Conservation (phyloP, 768 basidiomycete species). For the Serendipita indica region DNA sequence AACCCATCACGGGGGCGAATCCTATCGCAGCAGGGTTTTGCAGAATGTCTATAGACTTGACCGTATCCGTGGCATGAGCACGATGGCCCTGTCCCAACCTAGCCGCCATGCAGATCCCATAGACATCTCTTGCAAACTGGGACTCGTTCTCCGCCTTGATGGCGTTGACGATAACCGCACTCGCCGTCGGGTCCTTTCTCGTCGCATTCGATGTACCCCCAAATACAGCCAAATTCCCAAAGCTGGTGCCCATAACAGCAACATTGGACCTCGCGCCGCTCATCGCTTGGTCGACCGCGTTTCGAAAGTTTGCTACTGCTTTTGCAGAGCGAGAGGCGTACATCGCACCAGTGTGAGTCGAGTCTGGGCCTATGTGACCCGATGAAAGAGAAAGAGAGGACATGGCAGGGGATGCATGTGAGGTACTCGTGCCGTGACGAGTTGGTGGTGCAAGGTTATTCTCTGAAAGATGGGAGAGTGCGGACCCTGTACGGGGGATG, state of each 20-base stretch:
- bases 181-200: not conserved
- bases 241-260: not conserved
- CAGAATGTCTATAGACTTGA: too few relatives aligned
- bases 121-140: not conserved
- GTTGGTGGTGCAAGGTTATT: not conserved
- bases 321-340: not conserved
- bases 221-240: not conserved
- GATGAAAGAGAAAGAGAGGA: not conserved
- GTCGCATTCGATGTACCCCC: not conserved
- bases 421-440: not conserved
- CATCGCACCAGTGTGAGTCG: not conserved
- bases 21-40: too few relatives aligned
- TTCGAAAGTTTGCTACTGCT: not conserved
- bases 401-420: not conserved
- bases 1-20: not conserved
- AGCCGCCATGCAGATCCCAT: not conserved
- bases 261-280: not conserved
- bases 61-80: not conserved
- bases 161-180: not conserved
- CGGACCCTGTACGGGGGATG: not conserved
- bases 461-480: not conserved
- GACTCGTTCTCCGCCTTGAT: not conserved
- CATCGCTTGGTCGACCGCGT: constrained; percentile 3
- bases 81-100: not conserved
- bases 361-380: not conserved